Percentiles rank a stretch among this genome's conserved stretches.
Conservation (phyloP, 257 asterid species). For the Ballota nigra region DNA sequence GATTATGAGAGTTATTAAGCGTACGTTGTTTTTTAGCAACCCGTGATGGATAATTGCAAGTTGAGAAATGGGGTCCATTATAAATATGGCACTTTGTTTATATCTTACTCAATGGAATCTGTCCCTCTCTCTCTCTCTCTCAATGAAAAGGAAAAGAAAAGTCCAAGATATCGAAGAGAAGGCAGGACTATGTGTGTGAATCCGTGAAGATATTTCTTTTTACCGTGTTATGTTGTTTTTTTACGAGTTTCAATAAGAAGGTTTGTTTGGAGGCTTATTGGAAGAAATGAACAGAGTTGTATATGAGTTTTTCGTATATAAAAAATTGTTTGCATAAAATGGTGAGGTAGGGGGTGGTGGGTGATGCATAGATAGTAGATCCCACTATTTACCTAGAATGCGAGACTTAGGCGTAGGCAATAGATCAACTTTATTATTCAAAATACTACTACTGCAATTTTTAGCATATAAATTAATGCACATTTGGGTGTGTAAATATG, state of each 20-base stretch:
- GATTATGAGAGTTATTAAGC: slow-evolving; percentile 4
- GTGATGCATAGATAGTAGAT: not conserved
- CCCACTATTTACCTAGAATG: too few species aligned
- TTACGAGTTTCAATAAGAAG: slow-evolving; percentile 15
- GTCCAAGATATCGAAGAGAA: slow-evolving; percentile 7
- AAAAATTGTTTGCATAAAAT: not conserved
- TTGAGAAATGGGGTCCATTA: slow-evolving; percentile 27
- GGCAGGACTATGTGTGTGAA: slow-evolving; percentile 8
- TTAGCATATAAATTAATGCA: too few species aligned
- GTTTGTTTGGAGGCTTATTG: slow-evolving; percentile 9
- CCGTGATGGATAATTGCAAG: slow-evolving; percentile 57
- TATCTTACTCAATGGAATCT: slow-evolving; percentile 29
- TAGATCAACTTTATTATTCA: too few species aligned
- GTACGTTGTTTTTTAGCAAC: slow-evolving; percentile 51
- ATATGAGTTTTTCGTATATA: slow-evolving; percentile 10
- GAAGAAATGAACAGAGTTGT: slow-evolving; percentile 14
- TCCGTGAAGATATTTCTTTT: slow-evolving; percentile 31
- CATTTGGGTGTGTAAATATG: too few species aligned
- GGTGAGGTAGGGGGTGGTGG: not conserved
- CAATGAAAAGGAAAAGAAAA: not conserved
- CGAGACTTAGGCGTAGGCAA: too few species aligned
- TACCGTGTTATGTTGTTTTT: not conserved
- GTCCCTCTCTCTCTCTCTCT: not conserved
- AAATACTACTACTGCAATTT: too few species aligned
- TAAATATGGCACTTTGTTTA: slow-evolving; percentile 23